Evolutionary conservation across 805 yeast genomes (phyloP).

Genomic region (Ogataea minuta): DNA sequence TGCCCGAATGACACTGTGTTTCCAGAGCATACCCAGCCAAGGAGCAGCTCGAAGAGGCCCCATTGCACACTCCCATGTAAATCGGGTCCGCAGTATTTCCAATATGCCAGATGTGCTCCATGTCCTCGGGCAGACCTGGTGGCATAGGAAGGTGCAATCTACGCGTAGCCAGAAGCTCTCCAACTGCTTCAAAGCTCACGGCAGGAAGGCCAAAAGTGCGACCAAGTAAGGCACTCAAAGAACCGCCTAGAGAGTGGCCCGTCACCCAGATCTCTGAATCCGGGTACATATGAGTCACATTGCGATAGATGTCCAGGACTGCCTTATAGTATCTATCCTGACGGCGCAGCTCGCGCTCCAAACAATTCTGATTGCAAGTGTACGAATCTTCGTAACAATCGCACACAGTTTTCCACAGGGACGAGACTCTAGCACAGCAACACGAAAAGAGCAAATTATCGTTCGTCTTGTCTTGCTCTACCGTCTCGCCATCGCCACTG

Average conservation of each 20-base stretch:
- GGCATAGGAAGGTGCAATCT: constrained; percentile 90
- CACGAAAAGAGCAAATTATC: constrained; percentile 91
- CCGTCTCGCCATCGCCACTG: constrained; percentile 58
- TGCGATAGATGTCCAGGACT: constrained; percentile 68
- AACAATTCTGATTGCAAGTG: constrained; percentile 84
- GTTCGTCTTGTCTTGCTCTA: constrained; percentile 74
- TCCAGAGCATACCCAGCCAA: constrained; percentile 97
- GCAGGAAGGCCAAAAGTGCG: constrained; percentile 89
- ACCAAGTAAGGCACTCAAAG: constrained; percentile 75
- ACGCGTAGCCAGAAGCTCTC: constrained; percentile 78
- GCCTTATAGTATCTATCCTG: constrained; percentile 84
- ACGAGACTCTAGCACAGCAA: constrained; percentile 91
- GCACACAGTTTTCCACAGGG: constrained; percentile 92
- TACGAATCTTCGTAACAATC: constrained; percentile 84
- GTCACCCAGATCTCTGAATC: constrained; percentile 79
- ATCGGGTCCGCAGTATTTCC: constrained; percentile 98
- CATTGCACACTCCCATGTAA: constrained; percentile 94
- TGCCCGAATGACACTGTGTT: constrained; percentile 89
- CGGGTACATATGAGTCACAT: constrained; percentile 68
- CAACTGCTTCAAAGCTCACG: constrained; percentile 91
- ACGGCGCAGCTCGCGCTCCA: constrained; percentile 70
- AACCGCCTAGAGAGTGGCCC: constrained; percentile 95
- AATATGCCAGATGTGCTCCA: constrained; percentile 89
- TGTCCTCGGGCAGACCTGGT: constrained; percentile 76
- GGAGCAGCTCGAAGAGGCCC: constrained; percentile 85